Base-by-base conservation (phyloP, 768 basidiomycete genomes). In the Floccularia luteovirens region DNA sequence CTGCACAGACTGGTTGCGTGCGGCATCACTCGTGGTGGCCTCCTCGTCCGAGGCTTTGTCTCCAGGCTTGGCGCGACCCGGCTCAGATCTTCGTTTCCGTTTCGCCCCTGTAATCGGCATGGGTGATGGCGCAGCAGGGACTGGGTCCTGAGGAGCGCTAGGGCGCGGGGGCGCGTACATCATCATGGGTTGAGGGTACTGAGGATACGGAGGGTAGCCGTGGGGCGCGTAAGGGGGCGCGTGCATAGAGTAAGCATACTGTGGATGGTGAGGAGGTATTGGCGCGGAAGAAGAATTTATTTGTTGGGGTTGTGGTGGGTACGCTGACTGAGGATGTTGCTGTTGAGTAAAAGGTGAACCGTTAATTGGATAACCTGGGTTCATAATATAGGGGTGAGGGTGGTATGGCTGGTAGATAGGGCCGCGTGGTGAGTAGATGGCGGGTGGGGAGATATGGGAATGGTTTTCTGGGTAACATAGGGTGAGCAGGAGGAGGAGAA, bases 181-280 rank as follows among this genome's bases (percentile, higher is more conserved):
- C 67, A 84, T 71, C 72, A 84, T 77, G 44, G 79, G 78, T 43
- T 74, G 78, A 20, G 75, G 67, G 57, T 83, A 84, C 42, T 77
- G 72, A 46, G 77, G 62, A 50, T 84, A 84, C n/a, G 72, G 66
- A 36, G 77, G 64, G 51, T 82, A 80, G 25, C 67, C 61, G 23
- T 70, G 60, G 41, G 73, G 70, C 34, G 68, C 65, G 53, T 79
- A 81, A 12, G 75, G 62, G 21, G 69, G 57, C 12, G 75, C 72
- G 44, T 70, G 75, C 55, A 80, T 68, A 19, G 74, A 66, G 53
- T 81, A 81, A 24, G 66, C 62, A 57, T 82, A 79, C 51, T 60
- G 75, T 33, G 60, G 66, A 50, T 57, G 47, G 37, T 55, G 51
- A 5, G 66, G 59, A 31, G 61, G 70, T 21, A 54, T 52, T 4